Percentiles rank a stretch among this genome's conserved stretches.
Conservation (phyloP, 1,284 basidiomycete genomes). For the Trametes hirsuta region DNA sequence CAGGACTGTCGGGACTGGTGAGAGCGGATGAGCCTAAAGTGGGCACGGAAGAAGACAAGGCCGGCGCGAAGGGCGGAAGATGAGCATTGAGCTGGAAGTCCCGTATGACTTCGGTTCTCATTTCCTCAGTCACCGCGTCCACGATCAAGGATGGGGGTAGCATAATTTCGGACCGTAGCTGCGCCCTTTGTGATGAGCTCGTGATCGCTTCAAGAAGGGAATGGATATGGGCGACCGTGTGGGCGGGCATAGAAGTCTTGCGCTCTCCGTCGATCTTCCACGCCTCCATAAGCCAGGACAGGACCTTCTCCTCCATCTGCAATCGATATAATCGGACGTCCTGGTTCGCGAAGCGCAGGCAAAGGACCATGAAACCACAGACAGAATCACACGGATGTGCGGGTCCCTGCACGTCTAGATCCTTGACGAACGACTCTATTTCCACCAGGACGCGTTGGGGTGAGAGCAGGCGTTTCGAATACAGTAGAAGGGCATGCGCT, state of each 20-base stretch:
- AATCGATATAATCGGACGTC: slow-evolving; percentile 82
- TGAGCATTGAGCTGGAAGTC: slow-evolving; percentile 69
- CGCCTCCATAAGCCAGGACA: slow-evolving; percentile 80
- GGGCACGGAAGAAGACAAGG: background rate
- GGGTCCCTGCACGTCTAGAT: slow-evolving; percentile 88
- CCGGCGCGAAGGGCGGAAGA: slow-evolving; percentile 50
- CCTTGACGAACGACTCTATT: slow-evolving; percentile 75
- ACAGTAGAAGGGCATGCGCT: slow-evolving; percentile 58
- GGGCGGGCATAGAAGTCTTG: slow-evolving; percentile 48
- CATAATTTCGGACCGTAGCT: slow-evolving; percentile 48
- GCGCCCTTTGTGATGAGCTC: slow-evolving; percentile 50
- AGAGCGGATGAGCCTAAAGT: background rate
- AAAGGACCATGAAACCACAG: slow-evolving; percentile 75
- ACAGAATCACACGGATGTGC: slow-evolving; percentile 84
- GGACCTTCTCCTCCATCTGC: slow-evolving; percentile 81
- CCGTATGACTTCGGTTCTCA: slow-evolving; percentile 60
- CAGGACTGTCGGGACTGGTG: background rate
- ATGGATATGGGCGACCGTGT: slow-evolving; percentile 65
- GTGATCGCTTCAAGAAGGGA: slow-evolving; percentile 65
- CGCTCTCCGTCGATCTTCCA: slow-evolving; percentile 55
- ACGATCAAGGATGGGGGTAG: slow-evolving; percentile 73
- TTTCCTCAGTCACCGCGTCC: slow-evolving; percentile 60
- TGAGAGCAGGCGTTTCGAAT: slow-evolving; percentile 50
- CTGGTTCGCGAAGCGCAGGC: slow-evolving; percentile 69
- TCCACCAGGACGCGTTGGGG: slow-evolving; percentile 63